phyloP scores from a whole-genome alignment of 225 moss, liverwort and hornwort species.

The Bryoerythrophyllum caledonicum region DNA sequence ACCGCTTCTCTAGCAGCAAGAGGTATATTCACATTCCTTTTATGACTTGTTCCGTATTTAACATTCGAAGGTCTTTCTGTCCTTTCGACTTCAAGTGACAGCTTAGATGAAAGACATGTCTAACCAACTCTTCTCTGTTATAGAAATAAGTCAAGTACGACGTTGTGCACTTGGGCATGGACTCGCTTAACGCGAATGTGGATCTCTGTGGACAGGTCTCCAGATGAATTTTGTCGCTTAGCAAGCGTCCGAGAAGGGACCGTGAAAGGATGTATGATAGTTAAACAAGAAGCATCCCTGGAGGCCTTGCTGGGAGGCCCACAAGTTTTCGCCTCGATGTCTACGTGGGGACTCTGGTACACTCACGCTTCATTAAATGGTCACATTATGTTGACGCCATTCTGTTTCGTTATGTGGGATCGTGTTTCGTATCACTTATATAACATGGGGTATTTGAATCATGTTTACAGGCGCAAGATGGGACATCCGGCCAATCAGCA shows the following conservation, averaged over 20 bases:
- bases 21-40: conserved; percentile 20
- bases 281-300: conserved; percentile 72
- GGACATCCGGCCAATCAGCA: conserved; percentile 59
- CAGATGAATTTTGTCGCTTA: conserved; percentile 72
- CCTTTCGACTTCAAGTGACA: conserved; percentile 7
- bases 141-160: not conserved
- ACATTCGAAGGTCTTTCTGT: conserved; percentile 3
- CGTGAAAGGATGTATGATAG: conserved; percentile 85
- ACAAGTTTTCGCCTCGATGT: conserved; percentile 53
- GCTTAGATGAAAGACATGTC: not conserved
- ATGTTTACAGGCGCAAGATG: conserved; percentile 44
- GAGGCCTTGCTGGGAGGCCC: conserved; percentile 61
- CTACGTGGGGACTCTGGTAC: conserved; percentile 71
- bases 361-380: conserved; percentile 18
- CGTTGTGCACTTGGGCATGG: conserved; percentile 6
- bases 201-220: conserved; percentile 54
- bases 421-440: not conserved
- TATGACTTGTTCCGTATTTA: not conserved
- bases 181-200: not conserved
- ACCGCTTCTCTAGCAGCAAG: conserved; percentile 47
- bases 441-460: not conserved
- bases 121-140: not conserved
- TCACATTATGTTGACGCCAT: not conserved
- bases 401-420: conserved; percentile 3
- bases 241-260: conserved; percentile 70